These are phyloP conservation scores for Cyberlindnera saturnus DNA, from an alignment of 805 yeast species.

Conservation along the genomic window DNA sequence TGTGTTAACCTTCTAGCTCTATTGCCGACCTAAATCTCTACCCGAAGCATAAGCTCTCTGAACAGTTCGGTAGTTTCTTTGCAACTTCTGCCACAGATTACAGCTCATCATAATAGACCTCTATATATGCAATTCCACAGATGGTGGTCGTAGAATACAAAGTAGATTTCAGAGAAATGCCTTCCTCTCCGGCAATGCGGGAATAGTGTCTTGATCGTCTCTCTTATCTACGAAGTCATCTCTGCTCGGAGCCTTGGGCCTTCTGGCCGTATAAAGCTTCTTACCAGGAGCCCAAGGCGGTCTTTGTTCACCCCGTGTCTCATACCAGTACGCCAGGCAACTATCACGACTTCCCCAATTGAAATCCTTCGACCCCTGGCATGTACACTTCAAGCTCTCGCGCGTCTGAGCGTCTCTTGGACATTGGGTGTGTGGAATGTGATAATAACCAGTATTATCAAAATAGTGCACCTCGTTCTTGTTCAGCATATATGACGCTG, in stretches of 20 bases:
- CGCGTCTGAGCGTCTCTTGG: slow-evolving; percentile 43
- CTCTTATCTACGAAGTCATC: too few species aligned
- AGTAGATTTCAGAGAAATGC: too few species aligned
- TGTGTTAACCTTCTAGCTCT: too few species aligned
- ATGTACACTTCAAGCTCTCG: slow-evolving; percentile 42
- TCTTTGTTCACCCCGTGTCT: slow-evolving; percentile 12
- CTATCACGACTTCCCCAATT: slow-evolving; percentile 23
- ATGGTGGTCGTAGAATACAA: too few species aligned
- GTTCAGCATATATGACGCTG: slow-evolving; percentile 55
- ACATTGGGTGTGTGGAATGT: slow-evolving; percentile 53
- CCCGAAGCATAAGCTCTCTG: too few species aligned
- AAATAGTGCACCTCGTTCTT: slow-evolving; percentile 60
- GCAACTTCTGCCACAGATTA: too few species aligned
- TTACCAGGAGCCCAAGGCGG: slow-evolving; percentile 17
- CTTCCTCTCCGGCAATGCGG: too few species aligned
- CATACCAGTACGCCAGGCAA: slow-evolving; percentile 19
- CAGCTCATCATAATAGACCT: too few species aligned
- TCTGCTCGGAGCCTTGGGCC: background rate
- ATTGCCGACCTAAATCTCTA: too few species aligned
- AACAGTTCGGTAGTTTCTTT: too few species aligned
- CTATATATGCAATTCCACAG: too few species aligned
- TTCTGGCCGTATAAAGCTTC: slow-evolving; percentile 2
- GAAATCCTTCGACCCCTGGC: slow-evolving; percentile 32
- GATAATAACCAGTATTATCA: slow-evolving; percentile 70
- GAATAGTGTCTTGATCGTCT: too few species aligned